Evolutionary conservation across 1,139 yeast species (phyloP).

Genomic region (Geotrichum cucujoidarum): DNA sequence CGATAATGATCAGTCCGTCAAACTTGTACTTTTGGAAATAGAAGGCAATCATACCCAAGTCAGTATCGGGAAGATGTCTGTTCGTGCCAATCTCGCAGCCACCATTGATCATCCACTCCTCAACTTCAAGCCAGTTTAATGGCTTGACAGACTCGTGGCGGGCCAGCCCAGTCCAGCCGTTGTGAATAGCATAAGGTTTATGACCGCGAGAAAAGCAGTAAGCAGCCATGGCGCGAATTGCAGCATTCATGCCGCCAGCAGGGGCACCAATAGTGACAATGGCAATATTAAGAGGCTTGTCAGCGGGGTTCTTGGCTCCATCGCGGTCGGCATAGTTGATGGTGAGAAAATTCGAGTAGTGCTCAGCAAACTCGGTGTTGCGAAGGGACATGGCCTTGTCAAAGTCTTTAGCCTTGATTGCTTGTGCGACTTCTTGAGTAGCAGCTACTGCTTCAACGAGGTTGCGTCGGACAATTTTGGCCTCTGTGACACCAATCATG

Average conservation of each 20-base stretch:
- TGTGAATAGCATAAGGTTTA: conserved; percentile 76
- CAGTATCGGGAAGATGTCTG: conserved; percentile 74
- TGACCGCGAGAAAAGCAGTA: conserved; percentile 91
- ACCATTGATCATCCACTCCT: conserved; percentile 85
- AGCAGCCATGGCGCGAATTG: conserved; percentile 84
- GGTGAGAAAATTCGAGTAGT: conserved; percentile 63
- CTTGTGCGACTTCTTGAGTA: conserved; percentile 82
- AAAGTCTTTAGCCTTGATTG: conserved; percentile 76
- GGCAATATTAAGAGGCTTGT: conserved; percentile 59
- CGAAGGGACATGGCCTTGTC: conserved; percentile 80
- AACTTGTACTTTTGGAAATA: conserved; percentile 79
- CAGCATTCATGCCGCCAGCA: conserved; percentile 92
- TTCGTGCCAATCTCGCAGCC: conserved; percentile 96
- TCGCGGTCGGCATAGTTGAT: conserved; percentile 68
- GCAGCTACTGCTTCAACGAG: conserved; percentile 83
- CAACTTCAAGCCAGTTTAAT: conserved; percentile 79
- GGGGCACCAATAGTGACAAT: conserved; percentile 94
- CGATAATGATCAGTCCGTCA: conserved; percentile 83
- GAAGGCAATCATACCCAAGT: conserved; percentile 83
- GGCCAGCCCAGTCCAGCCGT: conserved; percentile 85
- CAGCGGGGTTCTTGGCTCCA: conserved; percentile 39
- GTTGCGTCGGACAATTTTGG: conserved; percentile 76
- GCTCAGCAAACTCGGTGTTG: conserved; percentile 81
- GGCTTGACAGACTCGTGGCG: conserved; percentile 72
- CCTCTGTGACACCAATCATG: conserved; percentile 84